Evolutionary conservation across 2,329 filamentous ascomycete species (phyloP), one percentile per base, ranked within the genome.

Genomic region (Pseudogymnoascus sp.): DNA sequence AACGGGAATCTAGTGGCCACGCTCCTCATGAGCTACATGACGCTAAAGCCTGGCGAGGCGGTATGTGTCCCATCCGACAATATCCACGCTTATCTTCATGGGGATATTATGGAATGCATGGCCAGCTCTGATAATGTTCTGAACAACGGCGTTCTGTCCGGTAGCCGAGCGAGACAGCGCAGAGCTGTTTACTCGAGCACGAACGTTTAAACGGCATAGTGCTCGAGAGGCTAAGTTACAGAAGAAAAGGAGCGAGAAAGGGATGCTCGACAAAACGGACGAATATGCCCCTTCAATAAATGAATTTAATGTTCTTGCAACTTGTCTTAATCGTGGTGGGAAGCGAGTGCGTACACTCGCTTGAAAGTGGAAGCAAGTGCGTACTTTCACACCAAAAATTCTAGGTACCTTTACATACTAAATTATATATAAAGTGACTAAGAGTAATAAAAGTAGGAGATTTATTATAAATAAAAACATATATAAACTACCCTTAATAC

Each of bases 31-130:
- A 92, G 92, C 74, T 92, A 83, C 70, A 71, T 92, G 61, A 78
- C 81, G 0, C 80, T 92, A 19, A 7, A 75, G 19, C 80, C 86
- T 0, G 88, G 88, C 13, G 93, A 97, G 76, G 93, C 93, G 8
- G 88, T 97, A 79, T 97, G 96, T 78, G 82, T 97, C 24, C 90
- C 91, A 69, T 93, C 95, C 7, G 93, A 97, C 72, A 93, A 96
- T 71, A 97, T 97, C 70, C 93, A 97, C 74, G 93, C 93, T 61
- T 97, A 97, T 76, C 78, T 95, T 40, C 90, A 87, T 1, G 90
- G 90, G 62, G 93, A 97, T 72, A 96, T 97, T 69, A 91, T 97
- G 74, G 93, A 97, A 77, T 97, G 93, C 81, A 97, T 97, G 93
- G 93, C 93, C 0, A 88, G 91, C 6, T 96, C 90, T 16, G 93